A percentile compares a stretch with the other conserved stretches of the same genome.
Conservation (phyloP, 2,329 filamentous ascomycete species). For the Nemania abortiva region DNA sequence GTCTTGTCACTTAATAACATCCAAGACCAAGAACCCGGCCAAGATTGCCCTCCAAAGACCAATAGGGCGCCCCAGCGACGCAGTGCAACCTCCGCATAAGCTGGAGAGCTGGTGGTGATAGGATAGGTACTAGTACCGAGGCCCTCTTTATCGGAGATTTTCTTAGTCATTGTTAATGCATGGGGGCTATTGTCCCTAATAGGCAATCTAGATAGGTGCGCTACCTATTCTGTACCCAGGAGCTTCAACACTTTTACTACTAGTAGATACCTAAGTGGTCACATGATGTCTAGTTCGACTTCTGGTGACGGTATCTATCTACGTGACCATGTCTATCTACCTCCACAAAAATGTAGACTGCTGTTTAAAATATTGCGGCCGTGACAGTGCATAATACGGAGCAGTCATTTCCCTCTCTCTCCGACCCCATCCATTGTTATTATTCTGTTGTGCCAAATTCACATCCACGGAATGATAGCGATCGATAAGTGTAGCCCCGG, state of each 20-base stretch:
- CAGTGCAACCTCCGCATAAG: constrained; percentile 7
- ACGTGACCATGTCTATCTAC: not conserved
- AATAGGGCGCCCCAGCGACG: constrained; percentile 24
- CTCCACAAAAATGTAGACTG: not conserved
- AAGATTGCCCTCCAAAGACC: constrained; percentile 5
- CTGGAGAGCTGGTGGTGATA: not conserved
- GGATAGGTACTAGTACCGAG: not conserved
- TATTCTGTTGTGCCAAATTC: too few relatives aligned
- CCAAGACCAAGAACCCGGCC: constrained; percentile 10
- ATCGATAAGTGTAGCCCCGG: too few relatives aligned
- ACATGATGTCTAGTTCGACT: not conserved
- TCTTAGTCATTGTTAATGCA: not conserved
- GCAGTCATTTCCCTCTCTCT: too few relatives aligned
- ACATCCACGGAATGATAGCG: too few relatives aligned
- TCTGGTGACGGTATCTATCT: too few relatives aligned
- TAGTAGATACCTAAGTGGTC: not conserved
- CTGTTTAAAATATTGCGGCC: not conserved
- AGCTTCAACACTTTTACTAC: not conserved
- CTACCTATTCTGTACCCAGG: not conserved
- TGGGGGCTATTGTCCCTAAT: not conserved
- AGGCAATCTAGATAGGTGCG: not conserved
- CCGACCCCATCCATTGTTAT: too few relatives aligned
- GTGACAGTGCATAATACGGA: not conserved
- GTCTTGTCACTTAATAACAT: constrained; percentile 16
- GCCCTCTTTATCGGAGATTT: constrained; percentile 8